Evolutionary conservation across 1,139 yeast genomes (phyloP).

Genomic region (Fermentozyma sake): DNA sequence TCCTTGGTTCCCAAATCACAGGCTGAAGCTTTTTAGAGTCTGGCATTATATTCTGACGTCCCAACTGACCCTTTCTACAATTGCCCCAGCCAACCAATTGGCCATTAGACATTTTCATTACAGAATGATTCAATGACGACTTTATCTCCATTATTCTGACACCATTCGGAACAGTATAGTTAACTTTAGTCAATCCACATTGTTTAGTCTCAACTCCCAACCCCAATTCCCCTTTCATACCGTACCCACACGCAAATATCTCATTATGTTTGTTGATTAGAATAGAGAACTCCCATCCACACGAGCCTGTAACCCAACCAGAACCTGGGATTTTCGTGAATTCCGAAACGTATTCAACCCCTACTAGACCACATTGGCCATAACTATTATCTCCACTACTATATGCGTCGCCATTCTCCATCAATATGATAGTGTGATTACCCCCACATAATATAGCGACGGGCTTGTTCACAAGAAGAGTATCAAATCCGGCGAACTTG

Average conservation of each 20-base stretch:
- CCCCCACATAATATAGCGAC: conserved; percentile 69
- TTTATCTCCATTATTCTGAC: conserved; percentile 22
- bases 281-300: conserved; percentile 80
- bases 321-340: conserved; percentile 26
- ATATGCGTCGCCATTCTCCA: conserved; percentile 48
- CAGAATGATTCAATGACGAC: conserved; percentile 55
- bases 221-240: conserved; percentile 76
- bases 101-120: conserved; percentile 40
- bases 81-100: conserved; percentile 78
- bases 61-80: conserved; percentile 71
- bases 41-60: conserved; percentile 10
- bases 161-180: background rate
- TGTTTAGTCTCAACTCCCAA: conserved; percentile 29
- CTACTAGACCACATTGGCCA: conserved; percentile 48
- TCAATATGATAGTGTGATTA: conserved; percentile 69
- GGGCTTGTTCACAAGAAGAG: conserved; percentile 19
- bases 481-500: conserved; percentile 10
- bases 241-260: conserved; percentile 56
- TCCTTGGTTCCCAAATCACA: conserved; percentile 23
- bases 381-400: conserved; percentile 56
- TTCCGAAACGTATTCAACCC: conserved; percentile 3
- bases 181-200: conserved; percentile 5
- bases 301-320: conserved; percentile 42
- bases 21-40: conserved; percentile 14
- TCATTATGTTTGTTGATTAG: conserved; percentile 39